phyloP scores from a whole-genome alignment of 176 grass and related monocot genomes.

The Carex scoparia region DNA sequence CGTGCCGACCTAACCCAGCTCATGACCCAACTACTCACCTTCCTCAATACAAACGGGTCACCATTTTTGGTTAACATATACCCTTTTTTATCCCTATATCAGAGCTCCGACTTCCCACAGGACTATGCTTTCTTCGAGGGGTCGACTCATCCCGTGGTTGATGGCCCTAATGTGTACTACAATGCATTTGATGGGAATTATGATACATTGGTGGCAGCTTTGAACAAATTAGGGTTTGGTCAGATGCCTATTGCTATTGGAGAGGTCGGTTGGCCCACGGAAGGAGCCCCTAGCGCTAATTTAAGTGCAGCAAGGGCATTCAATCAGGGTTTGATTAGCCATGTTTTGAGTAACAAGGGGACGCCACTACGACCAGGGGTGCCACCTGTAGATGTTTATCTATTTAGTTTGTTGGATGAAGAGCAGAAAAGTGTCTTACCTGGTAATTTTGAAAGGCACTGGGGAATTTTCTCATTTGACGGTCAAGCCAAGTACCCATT shows the following conservation, averaged over 20 bases:
- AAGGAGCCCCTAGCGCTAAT: slow-evolving; percentile 84
- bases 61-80: slow-evolving; percentile 95
- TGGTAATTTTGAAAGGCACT: slow-evolving; percentile 89
- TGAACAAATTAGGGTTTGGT: slow-evolving; percentile 72
- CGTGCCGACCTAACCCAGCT: slow-evolving; percentile 86
- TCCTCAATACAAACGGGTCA: slow-evolving; percentile 73
- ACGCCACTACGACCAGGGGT: slow-evolving; percentile 72
- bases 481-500: slow-evolving; percentile 90
- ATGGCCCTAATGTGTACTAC: slow-evolving; percentile 79
- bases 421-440: slow-evolving; percentile 70
- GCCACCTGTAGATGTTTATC: slow-evolving; percentile 76
- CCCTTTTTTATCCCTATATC: slow-evolving; percentile 89
- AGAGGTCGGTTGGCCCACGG: slow-evolving; percentile 94
- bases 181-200: slow-evolving; percentile 97
- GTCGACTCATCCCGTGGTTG: slow-evolving; percentile 83
- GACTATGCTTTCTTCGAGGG: slow-evolving; percentile 97
- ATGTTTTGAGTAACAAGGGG: slow-evolving; percentile 70
- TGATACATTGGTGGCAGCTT: slow-evolving; percentile 77
- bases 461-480: slow-evolving; percentile 93
- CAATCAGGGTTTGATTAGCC: slow-evolving; percentile 79
- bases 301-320: slow-evolving; percentile 80
- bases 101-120: slow-evolving; percentile 81
- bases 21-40: slow-evolving; percentile 75
- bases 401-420: slow-evolving; percentile 87
- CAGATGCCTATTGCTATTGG: slow-evolving; percentile 74